These are phyloP conservation scores for Orobanche coerulescens DNA, from an alignment of 257 asterid genomes.

Conservation along the genomic window DNA sequence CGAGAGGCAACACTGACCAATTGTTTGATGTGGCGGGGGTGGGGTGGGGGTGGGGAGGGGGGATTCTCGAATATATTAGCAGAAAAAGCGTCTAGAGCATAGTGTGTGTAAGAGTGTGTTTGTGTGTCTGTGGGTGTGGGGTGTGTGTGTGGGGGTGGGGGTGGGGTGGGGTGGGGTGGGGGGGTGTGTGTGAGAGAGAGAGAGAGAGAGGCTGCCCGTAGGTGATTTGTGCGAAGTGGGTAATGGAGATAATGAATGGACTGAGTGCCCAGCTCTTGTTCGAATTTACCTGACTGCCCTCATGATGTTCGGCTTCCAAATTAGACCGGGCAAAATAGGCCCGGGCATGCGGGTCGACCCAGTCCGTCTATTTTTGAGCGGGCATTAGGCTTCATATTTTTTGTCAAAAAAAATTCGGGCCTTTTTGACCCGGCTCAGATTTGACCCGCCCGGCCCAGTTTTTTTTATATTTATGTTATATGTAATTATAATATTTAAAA, in stretches of 20 bases:
- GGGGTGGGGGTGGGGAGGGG: conserved; percentile 12
- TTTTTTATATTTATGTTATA: no score
- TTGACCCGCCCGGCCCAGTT: no score
- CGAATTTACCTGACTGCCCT: conserved; percentile 23
- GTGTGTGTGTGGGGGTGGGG: no score
- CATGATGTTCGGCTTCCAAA: conserved; percentile 18
- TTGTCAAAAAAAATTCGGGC: no score
- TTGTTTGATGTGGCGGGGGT: conserved; percentile 19
- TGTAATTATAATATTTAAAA: no score
- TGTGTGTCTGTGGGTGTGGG: no score
- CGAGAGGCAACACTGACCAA: conserved; percentile 15
- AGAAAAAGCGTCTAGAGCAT: background rate
- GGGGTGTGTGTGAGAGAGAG: conserved; percentile 14
- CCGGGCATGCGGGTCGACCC: no score
- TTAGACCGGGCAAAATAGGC: no score
- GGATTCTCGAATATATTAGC: conserved; percentile 20
- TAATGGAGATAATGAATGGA: conserved; percentile 7
- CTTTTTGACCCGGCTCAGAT: no score
- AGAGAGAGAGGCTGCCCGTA: conserved; percentile 7
- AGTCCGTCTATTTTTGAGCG: no score
- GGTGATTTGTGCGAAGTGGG: conserved; percentile 18
- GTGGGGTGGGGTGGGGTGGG: no score
- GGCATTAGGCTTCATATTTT: no score
- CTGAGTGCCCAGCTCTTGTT: conserved; percentile 7
- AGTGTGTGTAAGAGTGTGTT: conserved; percentile 13